Conservation (phyloP, 495 filamentous ascomycete genomes). For the Xylaria telfairii region DNA sequence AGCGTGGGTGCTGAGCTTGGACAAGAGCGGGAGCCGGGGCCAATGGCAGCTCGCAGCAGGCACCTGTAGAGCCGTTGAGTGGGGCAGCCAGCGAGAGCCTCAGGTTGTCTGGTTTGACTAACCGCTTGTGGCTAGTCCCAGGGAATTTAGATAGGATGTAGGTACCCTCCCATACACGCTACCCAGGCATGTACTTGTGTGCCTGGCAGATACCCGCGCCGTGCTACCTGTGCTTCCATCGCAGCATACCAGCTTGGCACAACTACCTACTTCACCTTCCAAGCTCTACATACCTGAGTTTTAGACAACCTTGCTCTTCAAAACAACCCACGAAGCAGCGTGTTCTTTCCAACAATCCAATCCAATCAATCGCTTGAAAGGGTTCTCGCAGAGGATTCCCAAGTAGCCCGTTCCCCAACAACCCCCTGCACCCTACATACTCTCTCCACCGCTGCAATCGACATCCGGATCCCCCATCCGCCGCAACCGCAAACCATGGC, state of each 20-base stretch:
- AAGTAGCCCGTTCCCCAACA: background rate
- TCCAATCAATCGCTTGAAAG: background rate
- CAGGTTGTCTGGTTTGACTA: background rate
- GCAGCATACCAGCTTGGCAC: too few relatives aligned
- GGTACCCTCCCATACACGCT: too few relatives aligned
- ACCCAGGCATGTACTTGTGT: too few relatives aligned
- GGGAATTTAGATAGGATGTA: too few relatives aligned
- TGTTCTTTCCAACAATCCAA: background rate
- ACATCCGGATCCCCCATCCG: too few relatives aligned
- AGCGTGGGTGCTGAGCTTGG: slow-evolving; percentile 9
- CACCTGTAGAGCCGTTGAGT: slow-evolving; percentile 21
- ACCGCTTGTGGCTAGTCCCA: background rate
- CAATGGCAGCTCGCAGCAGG: slow-evolving; percentile 29
- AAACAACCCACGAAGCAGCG: background rate
- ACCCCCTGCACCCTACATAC: background rate
- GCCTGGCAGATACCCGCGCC: too few relatives aligned
- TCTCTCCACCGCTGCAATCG: background rate
- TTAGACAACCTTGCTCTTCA: background rate
- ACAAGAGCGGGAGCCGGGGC: slow-evolving; percentile 5
- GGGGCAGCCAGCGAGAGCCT: background rate
- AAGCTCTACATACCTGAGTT: background rate
- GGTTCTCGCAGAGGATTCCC: background rate
- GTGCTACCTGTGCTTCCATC: background rate
- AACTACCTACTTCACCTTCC: background rate
- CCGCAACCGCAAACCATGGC: slow-evolving; percentile 33